Evolutionary conservation across 345 rosid species (phyloP).

Genomic region (Populus pruinosa): DNA sequence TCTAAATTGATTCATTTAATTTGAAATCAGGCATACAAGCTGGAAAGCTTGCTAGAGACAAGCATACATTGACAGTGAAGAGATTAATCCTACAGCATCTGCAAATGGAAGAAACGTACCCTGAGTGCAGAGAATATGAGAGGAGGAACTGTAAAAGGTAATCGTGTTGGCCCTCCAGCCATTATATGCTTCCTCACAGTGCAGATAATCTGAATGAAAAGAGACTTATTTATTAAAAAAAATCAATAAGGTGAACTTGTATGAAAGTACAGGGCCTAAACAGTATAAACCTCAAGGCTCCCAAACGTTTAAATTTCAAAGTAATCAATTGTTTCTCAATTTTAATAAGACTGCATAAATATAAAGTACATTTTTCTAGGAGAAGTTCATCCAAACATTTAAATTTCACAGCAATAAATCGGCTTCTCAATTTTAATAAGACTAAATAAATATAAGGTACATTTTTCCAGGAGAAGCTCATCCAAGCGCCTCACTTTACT

Average conservation of each 20-base stretch:
- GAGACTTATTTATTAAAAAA: neutral
- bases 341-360: neutral
- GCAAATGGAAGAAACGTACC: conserved; percentile 42
- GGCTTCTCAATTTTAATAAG: neutral
- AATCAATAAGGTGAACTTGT: neutral
- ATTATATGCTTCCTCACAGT: conserved; percentile 77
- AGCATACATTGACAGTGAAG: neutral
- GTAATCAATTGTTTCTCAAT: neutral
- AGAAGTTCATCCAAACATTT: neutral
- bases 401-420: neutral
- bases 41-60: neutral
- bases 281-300: neutral
- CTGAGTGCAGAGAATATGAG: conserved; percentile 74
- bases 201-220: conserved; percentile 54
- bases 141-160: conserved; percentile 89
- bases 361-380: neutral
- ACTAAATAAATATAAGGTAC: neutral
- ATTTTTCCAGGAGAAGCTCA: neutral
- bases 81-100: neutral
- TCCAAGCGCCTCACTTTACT: neutral
- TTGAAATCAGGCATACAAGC: neutral
- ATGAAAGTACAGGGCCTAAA: neutral
- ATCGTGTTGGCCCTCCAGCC: conserved; percentile 85
- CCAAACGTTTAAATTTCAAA: neutral
- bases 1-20: neutral